These are phyloP conservation scores for Pachyrhizus erosus DNA, from an alignment of 306 rosid species.

Conservation along the genomic window DNA sequence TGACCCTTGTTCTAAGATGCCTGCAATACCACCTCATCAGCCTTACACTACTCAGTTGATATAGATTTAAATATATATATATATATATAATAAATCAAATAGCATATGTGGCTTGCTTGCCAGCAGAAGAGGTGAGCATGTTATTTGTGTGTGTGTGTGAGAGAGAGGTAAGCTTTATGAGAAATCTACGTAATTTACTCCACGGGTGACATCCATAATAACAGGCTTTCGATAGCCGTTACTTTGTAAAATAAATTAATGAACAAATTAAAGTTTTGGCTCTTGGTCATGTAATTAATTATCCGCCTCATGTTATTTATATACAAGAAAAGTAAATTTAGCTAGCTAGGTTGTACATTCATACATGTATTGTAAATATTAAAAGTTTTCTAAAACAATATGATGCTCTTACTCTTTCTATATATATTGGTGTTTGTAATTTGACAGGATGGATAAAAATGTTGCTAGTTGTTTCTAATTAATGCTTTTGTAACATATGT, in stretches of 20 bases:
- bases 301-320: background rate
- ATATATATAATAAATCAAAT: background rate
- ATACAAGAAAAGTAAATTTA: background rate
- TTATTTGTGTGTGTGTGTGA: background rate
- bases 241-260: background rate
- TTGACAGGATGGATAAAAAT: no score
- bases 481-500: no score
- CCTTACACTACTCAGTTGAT: constrained; percentile 20
- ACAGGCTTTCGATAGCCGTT: background rate
- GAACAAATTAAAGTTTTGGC: background rate
- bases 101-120: background rate
- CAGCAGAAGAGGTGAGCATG: background rate
- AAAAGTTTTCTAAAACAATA: no score
- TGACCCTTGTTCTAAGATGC: constrained; percentile 25
- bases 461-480: no score
- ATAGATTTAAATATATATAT: background rate
- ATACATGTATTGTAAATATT: no score
- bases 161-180: constrained; percentile 12
- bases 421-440: no score
- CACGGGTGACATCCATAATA: background rate
- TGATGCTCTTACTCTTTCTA: no score
- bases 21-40: background rate
- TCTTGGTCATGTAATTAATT: background rate
- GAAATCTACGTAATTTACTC: background rate
- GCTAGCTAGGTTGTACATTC: background rate